Percentiles rank a stretch among this genome's conserved stretches.
Evolutionary conservation across 495 filamentous ascomycete species (phyloP).

Genomic region (Penicillium malachiteum): DNA sequence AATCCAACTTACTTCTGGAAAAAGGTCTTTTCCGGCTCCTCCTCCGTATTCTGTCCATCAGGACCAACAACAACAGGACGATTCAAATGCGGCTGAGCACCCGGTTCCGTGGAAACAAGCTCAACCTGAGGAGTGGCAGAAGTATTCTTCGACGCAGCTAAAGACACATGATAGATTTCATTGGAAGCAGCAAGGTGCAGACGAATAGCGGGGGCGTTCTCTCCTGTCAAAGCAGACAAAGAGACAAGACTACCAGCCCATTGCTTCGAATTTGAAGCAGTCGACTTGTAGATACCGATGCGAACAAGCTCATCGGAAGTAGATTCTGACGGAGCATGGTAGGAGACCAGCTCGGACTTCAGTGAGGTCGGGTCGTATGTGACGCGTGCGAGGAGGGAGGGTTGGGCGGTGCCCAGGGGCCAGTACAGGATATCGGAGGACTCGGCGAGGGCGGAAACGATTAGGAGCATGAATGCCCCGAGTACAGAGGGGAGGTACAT

Average conservation of each 20-base stretch:
- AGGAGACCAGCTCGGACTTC: constrained; percentile 35
- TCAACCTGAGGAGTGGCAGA: constrained; percentile 20
- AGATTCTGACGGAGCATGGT: constrained; percentile 28
- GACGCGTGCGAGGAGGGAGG: constrained; percentile 41
- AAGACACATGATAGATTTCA: constrained; percentile 40
- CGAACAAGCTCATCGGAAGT: constrained; percentile 28
- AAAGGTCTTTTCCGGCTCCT: constrained; percentile 41
- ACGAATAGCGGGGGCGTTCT: constrained; percentile 27
- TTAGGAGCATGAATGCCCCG: constrained; percentile 13
- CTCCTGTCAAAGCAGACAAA: constrained; percentile 24
- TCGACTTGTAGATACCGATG: constrained; percentile 36
- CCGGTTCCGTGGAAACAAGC: constrained; percentile 27
- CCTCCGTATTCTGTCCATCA: constrained; percentile 37
- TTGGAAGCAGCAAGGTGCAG: constrained; percentile 37
- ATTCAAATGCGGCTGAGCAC: constrained; percentile 41
- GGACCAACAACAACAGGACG: constrained; percentile 41
- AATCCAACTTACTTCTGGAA: constrained; percentile 45
- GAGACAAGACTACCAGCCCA: constrained; percentile 44
- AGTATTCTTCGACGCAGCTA: constrained; percentile 9
- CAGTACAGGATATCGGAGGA: constrained; percentile 43
- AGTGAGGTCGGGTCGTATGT: constrained; percentile 36
- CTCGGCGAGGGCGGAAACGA: constrained; percentile 16
- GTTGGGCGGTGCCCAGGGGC: constrained; percentile 34
- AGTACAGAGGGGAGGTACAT: constrained; percentile 30
- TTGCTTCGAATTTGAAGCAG: constrained; percentile 29